Base-by-base conservation (phyloP, 2,329 filamentous ascomycete genomes). In the Aspergillus costaricaensis region DNA sequence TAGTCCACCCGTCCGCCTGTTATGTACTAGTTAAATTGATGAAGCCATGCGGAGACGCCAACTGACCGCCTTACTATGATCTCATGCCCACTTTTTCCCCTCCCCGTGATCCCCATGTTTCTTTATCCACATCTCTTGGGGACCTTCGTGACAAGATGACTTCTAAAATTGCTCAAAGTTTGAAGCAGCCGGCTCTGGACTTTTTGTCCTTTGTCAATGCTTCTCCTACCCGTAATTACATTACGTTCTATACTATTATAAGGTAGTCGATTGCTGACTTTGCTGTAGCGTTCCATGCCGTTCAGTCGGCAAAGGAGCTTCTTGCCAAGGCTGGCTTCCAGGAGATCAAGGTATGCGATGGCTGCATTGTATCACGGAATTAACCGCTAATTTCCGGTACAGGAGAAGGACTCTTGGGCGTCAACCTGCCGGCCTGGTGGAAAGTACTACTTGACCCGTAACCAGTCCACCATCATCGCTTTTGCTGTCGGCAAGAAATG, bases 371-470 rank as follows among this genome's bases (percentile, higher is more conserved):
- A 8, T 30, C 2, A 30, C 8, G 15, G 15, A 19, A 19, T n/a
- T 32, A 32, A 27, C 41, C 38, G 17, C 55, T 61, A 32, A 61
- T 23, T 30, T 21, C 36, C 15, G 55, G 9, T 27, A 49, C 56
- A 88, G 82, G 94, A 98, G 79, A 90, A 91, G 70, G 92, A 97
- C 72, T 88, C 90, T 50, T 98, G 95, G 94, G 85, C 89, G 14
- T 87, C 89, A 1, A 86, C 84, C 49, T 85, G 96, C 63, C 85
- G 87, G 59, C 91, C 92, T 21, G 93, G 94, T 64, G 93, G 94
- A 65, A 97, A 96, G 79, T 98, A 98, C 83, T 97, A 93, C 80
- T 86, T 97, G 71, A 98, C 94, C 51, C 90, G 94, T 66, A 98
- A 98, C 80, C 89, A 86, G 61, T 96, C 92, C 25, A 96, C 94